Evolutionary conservation across 192 early-diverging fungal species (phyloP).

Genomic region (Backusella sp.): DNA sequence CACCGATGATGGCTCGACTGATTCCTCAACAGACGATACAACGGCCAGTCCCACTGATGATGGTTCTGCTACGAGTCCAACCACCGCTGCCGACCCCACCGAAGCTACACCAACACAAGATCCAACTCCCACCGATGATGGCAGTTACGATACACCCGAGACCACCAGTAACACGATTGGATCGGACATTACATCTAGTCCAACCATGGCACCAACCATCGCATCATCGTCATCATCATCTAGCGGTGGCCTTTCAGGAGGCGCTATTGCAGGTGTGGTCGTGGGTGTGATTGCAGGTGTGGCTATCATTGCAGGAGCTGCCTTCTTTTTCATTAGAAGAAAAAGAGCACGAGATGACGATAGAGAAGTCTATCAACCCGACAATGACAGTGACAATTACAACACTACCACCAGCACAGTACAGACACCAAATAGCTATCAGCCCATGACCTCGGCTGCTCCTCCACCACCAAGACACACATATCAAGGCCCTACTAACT

Average conservation of each 20-base stretch:
- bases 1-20: neutral
- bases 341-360: neutral
- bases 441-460: neutral
- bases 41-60: neutral
- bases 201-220: neutral
- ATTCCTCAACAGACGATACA: neutral
- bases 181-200: neutral
- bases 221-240: neutral
- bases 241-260: neutral
- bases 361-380: conserved; percentile 27
- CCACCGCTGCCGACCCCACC: neutral
- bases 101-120: neutral
- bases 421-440: neutral
- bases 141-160: neutral
- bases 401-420: neutral
- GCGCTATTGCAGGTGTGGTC: conserved; percentile 29
- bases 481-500: neutral
- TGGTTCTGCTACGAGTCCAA: neutral
- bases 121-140: neutral
- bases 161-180: neutral
- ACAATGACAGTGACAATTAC: conserved; percentile 14
- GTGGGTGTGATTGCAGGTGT: conserved; percentile 26
- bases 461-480: neutral
- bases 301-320: conserved; percentile 4
- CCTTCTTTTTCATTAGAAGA: conserved; percentile 16